Base-by-base conservation (phyloP, 2,329 filamentous ascomycete genomes). In the Xenosphaeropsis pyriputrescens region DNA sequence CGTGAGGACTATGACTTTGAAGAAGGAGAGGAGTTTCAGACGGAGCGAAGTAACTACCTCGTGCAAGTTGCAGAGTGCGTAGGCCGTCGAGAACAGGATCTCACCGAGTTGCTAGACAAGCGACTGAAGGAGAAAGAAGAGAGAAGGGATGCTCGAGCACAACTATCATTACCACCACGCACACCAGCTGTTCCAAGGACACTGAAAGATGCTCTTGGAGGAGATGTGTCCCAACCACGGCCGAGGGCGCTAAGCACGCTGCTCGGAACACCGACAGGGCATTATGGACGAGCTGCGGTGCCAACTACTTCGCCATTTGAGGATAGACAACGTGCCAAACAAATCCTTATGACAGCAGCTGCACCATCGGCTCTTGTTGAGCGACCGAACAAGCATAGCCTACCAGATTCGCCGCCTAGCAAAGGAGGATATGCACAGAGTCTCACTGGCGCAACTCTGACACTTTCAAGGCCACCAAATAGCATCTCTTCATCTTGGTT, bases 61-160 rank as follows among this genome's bases (percentile, higher is more conserved):
- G 80, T 95, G 9, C 77, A 94, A 57, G 84, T 94, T 2, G 72
- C 72, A 17, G 85, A 94, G 40, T 72, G 69, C 30, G 64, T 82
- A n/a, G 83, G 79, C 6, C 71, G 67, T 26, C 75, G 70, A 2
- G 70, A 89, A 47, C 86, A 89, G 36, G 85, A 95, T 50, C 56
- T 95, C 18, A 75, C 80, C 0, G 76, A 78, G 18, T 57, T 95
- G 18, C 61, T 91, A 34, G 78, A 83, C 43, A 86, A 80, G 57
- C 72, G 73, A 40, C 62, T 63, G 8, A 76, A 70, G 47, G 68
- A 77, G 40, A 70, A 64, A 31, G 67, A 69, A 34, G 58, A 59
- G 5, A 61, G 62, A 40, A 61, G 59, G 38, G 60, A 62, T 12
- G 56, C 49, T 14, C 51, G 49, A 48, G 36, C 45, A 39, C 41